A percentile compares a stretch with the other conserved stretches of the same genome.
These are phyloP conservation scores for Tricholoma hemisulphureum DNA, from an alignment of 768 basidiomycete genomes.

Conservation along the genomic window DNA sequence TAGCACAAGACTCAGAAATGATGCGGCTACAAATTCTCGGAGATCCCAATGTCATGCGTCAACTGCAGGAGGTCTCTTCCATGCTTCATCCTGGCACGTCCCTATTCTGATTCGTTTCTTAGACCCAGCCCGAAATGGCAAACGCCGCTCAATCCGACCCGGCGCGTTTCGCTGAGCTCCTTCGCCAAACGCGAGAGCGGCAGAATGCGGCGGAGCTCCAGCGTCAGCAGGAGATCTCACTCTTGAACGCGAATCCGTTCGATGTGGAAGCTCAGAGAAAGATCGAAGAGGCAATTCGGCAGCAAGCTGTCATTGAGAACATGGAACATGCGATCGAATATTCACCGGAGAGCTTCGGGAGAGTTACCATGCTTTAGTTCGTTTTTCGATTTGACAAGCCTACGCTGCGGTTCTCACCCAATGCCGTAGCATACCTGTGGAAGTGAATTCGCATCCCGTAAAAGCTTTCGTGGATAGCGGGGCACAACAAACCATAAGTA, in stretches of 20 bases:
- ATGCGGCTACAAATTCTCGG: conserved; percentile 87
- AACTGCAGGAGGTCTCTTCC: conserved; percentile 57
- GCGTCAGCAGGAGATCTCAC: conserved; percentile 59
- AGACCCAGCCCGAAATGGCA: conserved; percentile 84
- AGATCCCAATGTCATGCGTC: conserved; percentile 74
- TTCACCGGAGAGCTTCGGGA: conserved; percentile 89
- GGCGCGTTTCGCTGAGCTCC: conserved; percentile 69
- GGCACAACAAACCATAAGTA: conserved; percentile 95
- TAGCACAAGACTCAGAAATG: conserved; percentile 85
- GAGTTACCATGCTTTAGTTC: conserved; percentile 96
- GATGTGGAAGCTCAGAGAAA: conserved; percentile 87
- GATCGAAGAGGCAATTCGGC: conserved; percentile 92
- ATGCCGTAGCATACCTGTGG: conserved; percentile 70
- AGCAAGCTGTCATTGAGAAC: conserved; percentile 89
- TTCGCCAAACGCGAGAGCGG: conserved; percentile 59
- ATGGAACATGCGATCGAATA: conserved; percentile 93
- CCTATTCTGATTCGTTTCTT: not conserved
- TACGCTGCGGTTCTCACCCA: not conserved
- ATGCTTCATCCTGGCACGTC: not conserved
- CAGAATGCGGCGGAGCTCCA: conserved; percentile 53
- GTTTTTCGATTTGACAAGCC: conserved; percentile 27
- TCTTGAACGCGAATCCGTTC: conserved; percentile 84
- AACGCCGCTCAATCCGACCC: conserved; percentile 68
- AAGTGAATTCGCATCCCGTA: conserved; percentile 87
- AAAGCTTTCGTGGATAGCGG: conserved; percentile 99